phyloP scores from a whole-genome alignment of 2,329 filamentous ascomycete genomes.

The Fusarium sp. region DNA sequence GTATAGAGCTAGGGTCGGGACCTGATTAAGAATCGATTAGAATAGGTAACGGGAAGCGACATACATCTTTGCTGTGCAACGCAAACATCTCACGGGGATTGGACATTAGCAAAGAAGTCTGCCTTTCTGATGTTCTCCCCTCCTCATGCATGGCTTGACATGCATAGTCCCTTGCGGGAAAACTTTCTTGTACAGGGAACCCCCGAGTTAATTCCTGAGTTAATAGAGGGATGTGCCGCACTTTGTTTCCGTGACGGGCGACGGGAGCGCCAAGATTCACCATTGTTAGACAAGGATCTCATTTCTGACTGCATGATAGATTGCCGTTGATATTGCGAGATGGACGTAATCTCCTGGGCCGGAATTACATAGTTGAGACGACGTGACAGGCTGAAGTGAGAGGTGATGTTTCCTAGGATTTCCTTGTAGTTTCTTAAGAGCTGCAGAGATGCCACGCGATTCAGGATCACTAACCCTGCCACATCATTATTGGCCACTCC shows the following conservation, averaged over 20 bases:
- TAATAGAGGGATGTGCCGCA: slow-evolving; percentile 31
- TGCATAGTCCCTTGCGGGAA: slow-evolving; percentile 43
- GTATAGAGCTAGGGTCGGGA: slow-evolving; percentile 31
- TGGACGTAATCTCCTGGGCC: slow-evolving; percentile 11
- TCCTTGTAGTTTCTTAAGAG: slow-evolving; percentile 22
- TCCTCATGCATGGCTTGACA: slow-evolving; percentile 44
- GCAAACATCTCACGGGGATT: slow-evolving; percentile 34
- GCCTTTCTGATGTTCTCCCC: slow-evolving; percentile 19
- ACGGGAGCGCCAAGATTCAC: slow-evolving; percentile 39
- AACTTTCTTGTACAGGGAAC: slow-evolving; percentile 31
- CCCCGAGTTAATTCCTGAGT: slow-evolving; percentile 28
- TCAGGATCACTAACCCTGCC: slow-evolving; percentile 34
- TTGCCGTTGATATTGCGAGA: slow-evolving; percentile 24
- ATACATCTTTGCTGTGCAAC: slow-evolving; percentile 36
- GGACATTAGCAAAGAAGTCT: slow-evolving; percentile 12
- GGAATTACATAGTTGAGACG: neutral
- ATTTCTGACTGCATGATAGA: slow-evolving; percentile 30
- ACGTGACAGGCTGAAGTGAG: slow-evolving; percentile 6
- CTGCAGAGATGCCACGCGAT: slow-evolving; percentile 37
- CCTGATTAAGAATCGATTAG: slow-evolving; percentile 29
- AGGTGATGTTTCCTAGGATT: slow-evolving; percentile 13
- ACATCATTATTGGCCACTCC: slow-evolving; percentile 32
- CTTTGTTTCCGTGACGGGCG: slow-evolving; percentile 37
- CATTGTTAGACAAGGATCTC: slow-evolving; percentile 38
- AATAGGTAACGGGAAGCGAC: slow-evolving; percentile 38